Evolutionary conservation across 2,329 filamentous ascomycete species (phyloP).

Genomic region (Xylogone sp.): DNA sequence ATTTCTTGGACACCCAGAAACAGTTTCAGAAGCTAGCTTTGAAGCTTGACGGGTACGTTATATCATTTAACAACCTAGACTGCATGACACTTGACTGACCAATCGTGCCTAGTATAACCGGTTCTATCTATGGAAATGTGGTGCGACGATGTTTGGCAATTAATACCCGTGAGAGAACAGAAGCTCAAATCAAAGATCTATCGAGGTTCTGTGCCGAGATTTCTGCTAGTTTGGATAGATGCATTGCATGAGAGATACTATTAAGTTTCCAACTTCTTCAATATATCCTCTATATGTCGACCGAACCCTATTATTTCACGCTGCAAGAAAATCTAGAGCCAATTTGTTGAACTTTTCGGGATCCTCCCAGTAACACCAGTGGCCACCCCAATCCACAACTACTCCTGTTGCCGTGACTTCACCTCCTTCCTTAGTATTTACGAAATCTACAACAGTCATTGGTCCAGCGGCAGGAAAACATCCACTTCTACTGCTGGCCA

Average conservation of each 20-base stretch:
- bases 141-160: conserved; percentile 19
- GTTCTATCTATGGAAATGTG: conserved; percentile 19
- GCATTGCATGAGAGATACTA: conserved; percentile 1
- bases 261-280: too few species aligned
- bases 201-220: conserved; percentile 17
- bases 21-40: conserved; percentile 17
- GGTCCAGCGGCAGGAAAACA: conserved; percentile 27
- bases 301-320: neutral
- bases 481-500: conserved; percentile 27
- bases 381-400: conserved; percentile 26
- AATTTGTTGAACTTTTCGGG: conserved; percentile 21
- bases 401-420: conserved; percentile 16
- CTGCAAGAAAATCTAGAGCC: conserved; percentile 18
- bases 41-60: conserved; percentile 19
- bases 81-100: neutral
- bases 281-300: neutral
- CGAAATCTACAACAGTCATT: conserved; percentile 23
- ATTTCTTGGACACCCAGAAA: conserved; percentile 17
- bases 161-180: conserved; percentile 13
- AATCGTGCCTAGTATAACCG: conserved; percentile 11
- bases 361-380: conserved; percentile 31
- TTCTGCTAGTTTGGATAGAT: conserved; percentile 14
- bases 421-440: conserved; percentile 13
- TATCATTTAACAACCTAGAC: neutral
- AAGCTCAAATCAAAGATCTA: conserved; percentile 13